Base-by-base conservation (phyloP, 768 basidiomycete species). In the Cyathus striatus region DNA sequence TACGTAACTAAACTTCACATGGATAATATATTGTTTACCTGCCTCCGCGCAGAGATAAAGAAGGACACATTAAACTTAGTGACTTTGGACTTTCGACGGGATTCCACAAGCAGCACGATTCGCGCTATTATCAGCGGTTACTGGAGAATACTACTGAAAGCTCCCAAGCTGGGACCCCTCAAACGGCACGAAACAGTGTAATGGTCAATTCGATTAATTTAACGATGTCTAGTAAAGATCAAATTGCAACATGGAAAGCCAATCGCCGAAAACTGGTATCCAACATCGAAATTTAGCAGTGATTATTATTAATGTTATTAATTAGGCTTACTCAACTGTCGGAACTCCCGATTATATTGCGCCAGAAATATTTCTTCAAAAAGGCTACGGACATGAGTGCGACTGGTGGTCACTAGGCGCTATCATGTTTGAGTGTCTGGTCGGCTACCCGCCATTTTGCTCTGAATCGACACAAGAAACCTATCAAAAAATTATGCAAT, bases 321-420 rank as follows among this genome's bases (percentile, higher is more conserved):
- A 45, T 16, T 46, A 93, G 90, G 95, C 95, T 3, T 99, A 94
- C 64, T 97, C 94, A 3, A 98, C 96, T 9, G 95, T 97, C 49
- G 94, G 94, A 30, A 97, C 94, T 20, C 94, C 93, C 3, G 95
- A 97, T 62, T 79, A 96, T 63, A 96, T 97, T 53, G 92, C 95
- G 2, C 93, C 94, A 1, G 94, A 98, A 61, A 96, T 97, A 56
- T 98, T 98, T 73, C 63, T 86, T 47, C 91, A 94, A 60, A 85
- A 90, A 58, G 96, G 96, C n/a, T 98, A 98, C 60, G 92, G 90
- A 18, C 90, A 94, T 55, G 94, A 95, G 63, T 97, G 94, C 57
- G 96, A 99, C 63, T 98, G 94, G 93, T 99, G 96, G 96, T 96
- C 94, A 6, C 75, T 98, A 22, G 96, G 96, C 4, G 90, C 93